Evolutionary conservation across 148 eudicot species (phyloP), one percentile per base, ranked within the genome.

Genomic region (Arbutus unedo): DNA sequence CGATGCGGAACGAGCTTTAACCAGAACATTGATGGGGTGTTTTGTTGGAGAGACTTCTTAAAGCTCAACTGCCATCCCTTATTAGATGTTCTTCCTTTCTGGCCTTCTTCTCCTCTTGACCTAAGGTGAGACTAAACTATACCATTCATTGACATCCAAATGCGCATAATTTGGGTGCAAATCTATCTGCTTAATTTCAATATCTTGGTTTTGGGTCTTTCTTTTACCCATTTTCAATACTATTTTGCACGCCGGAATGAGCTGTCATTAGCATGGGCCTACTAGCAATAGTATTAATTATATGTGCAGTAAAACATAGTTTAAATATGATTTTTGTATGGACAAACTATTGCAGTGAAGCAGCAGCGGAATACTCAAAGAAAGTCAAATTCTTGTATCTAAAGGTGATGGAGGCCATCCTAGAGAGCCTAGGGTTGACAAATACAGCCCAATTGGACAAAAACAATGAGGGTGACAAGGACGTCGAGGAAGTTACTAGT

Each of bases 1-100:
- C 85, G 98, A 49, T 95, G 88, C 50, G 98, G 98, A 79, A 95
- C 98, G 6, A 95, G 98, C 88, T 93, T 89, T 67, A 95, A 93
- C 85, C 98, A 95, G 88, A 91, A 82, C 59, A 93, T 84, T 21
- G 98, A 95, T 76, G 88, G 88, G 8, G 89, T 91, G 15, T 95
- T 89, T 76, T 90, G 90, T 79, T 95, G 98, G 98, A 88, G 98
- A 85, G 98, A 95, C 79, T 95, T 95, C 81, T 81, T 95, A 60
- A 95, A 95, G 89, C 88, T 95, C 14, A 90, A 79, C 57, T 92
- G 95, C 85, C 82, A 91, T 76, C 92, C 93, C 47, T 45, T 84
- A 16, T 81, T 90, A 9, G 91, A 93, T 47, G 82, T 83, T 71
- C 87, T 87, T 83, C 86, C 91, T 45, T 89, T 82, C 77, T 93